Conservation (phyloP, 371 early-diverging fungal species). For the Basidiobolus meristosporus region DNA sequence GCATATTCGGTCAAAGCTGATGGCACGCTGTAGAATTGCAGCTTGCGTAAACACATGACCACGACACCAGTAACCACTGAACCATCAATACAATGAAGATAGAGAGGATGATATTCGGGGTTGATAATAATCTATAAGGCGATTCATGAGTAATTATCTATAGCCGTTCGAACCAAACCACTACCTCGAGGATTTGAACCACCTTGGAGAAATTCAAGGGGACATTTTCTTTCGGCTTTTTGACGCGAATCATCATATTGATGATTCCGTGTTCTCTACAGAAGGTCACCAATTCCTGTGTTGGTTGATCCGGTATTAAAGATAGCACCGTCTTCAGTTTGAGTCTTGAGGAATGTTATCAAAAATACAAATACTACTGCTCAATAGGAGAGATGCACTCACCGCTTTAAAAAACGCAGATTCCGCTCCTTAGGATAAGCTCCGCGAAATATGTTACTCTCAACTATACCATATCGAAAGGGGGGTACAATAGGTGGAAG, state of each 20-base stretch:
- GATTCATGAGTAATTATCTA: too few relatives aligned
- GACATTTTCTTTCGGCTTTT: background rate
- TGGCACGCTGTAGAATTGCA: slow-evolving; percentile 72
- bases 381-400: background rate
- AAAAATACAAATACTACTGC: background rate
- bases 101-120: slow-evolving; percentile 51
- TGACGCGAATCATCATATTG: background rate
- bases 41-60: slow-evolving; percentile 65
- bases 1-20: slow-evolving; percentile 54
- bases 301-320: background rate
- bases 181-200: background rate
- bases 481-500: background rate
- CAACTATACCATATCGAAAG: background rate
- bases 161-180: too few relatives aligned
- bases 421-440: background rate
- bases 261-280: background rate
- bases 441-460: background rate
- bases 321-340: background rate
- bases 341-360: background rate
- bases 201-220: background rate
- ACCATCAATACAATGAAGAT: slow-evolving; percentile 83
- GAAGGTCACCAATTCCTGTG: background rate
- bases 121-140: slow-evolving; percentile 45
- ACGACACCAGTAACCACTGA: slow-evolving; percentile 73
- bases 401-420: background rate